Evolutionary conservation across 2,329 filamentous ascomycete genomes (phyloP).

Genomic region (Fusarium hainanense): DNA sequence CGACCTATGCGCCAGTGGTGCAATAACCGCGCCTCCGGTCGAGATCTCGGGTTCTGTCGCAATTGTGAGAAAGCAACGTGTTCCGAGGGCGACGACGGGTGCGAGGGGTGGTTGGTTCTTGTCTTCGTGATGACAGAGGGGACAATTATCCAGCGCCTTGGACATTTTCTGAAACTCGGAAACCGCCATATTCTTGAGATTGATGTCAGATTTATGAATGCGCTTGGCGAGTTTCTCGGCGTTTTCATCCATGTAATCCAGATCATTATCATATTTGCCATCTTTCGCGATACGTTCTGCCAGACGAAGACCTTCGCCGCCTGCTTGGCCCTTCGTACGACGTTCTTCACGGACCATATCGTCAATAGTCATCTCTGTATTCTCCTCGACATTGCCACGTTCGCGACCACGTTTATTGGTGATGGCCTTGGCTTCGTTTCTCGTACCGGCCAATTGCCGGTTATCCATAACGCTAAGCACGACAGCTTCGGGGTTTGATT

Average conservation of each 20-base stretch:
- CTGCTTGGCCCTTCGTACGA: slow-evolving; percentile 79
- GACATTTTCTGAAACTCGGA: slow-evolving; percentile 91
- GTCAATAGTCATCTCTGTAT: slow-evolving; percentile 94
- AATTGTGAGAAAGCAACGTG: slow-evolving; percentile 86
- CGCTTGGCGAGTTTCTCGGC: slow-evolving; percentile 87
- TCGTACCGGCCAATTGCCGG: slow-evolving; percentile 81
- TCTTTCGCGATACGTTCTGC: slow-evolving; percentile 97
- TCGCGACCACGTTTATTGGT: slow-evolving; percentile 85
- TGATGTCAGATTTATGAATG: slow-evolving; percentile 87
- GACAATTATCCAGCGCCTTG: slow-evolving; percentile 84
- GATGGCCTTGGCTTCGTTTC: slow-evolving; percentile 79
- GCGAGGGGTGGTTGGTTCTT: slow-evolving; percentile 78
- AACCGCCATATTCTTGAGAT: slow-evolving; percentile 88
- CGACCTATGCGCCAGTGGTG: slow-evolving; percentile 84
- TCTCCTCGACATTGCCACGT: slow-evolving; percentile 86
- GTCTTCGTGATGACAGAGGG: slow-evolving; percentile 93
- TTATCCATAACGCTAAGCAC: slow-evolving; percentile 90
- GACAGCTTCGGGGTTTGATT: slow-evolving; percentile 71
- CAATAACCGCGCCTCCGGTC: slow-evolving; percentile 86
- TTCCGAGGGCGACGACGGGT: slow-evolving; percentile 86
- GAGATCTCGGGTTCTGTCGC: slow-evolving; percentile 90
- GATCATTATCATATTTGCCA: slow-evolving; percentile 86
- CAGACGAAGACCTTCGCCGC: slow-evolving; percentile 83
- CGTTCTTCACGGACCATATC: slow-evolving; percentile 98
- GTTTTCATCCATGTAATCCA: slow-evolving; percentile 98